Evolutionary conservation across 192 early-diverging fungal species (phyloP), one percentile per base, ranked within the genome.

Genomic region (Linnemannia exigua): DNA sequence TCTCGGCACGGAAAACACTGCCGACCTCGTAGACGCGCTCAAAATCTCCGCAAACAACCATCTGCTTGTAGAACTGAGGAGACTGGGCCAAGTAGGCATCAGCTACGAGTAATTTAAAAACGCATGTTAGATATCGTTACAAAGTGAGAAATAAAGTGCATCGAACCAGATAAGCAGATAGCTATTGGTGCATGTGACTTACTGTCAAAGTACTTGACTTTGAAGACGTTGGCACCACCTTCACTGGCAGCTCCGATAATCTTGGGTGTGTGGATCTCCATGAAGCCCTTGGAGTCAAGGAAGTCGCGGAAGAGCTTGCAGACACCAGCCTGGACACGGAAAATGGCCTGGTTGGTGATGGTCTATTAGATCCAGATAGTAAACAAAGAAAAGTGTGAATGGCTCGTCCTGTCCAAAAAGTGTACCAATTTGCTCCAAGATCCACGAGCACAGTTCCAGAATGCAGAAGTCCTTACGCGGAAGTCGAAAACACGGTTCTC

Each of bases 21-120:
- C 74, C 97, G 83, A 99, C 97, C 88, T 99, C 99, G 84, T 96
- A 99, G n/a, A 99, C 99, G 38, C 96, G 93, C 80, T 96, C 98
- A 87, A 99, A 98, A 88, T 99, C 99, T 69, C 97, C 94, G 77
- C 95, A 96, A 87, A 99, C 97, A 87, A 95, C 95, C 96, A 98
- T 98, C 89, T 99, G 99, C 94, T 99, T 99, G 92, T 98, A 98
- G 71, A 99, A 93, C 90, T 99, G 99, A 72, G 99, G 99, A 25
- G 97, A 99, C 87, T 99, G 99, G 36, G 99, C 97, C 54, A 99
- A 91, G 89, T 91, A 99, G 4, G 99, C 99, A 25, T 93, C 90
- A 14, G 88, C 93, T 95, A 86, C 50, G 9, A 14, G 68, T 72
- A 46, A 5, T 52, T 17, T 6, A n/a, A 9, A 35, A 38, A 28